Percentiles rank a stretch among this genome's conserved stretches.
These are phyloP conservation scores for Polygonum maritimum DNA, from an alignment of 148 eudicot species.

Conservation along the genomic window DNA sequence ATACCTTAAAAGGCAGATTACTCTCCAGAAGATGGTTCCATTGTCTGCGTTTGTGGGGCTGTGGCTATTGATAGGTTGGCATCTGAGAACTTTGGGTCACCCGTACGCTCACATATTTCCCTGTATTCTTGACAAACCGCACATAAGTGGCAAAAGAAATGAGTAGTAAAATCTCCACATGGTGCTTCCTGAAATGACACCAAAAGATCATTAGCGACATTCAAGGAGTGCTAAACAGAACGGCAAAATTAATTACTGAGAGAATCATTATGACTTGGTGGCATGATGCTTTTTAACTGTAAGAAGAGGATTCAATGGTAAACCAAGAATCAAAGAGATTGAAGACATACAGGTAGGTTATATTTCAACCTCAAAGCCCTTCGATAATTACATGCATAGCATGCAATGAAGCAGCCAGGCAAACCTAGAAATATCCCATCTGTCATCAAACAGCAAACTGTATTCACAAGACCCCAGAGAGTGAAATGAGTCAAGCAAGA, in stretches of 20 bases:
- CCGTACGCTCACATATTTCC: slow-evolving; percentile 69
- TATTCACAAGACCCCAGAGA: slow-evolving; percentile 61
- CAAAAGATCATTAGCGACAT: not conserved
- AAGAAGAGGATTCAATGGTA: not conserved
- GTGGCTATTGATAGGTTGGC: slow-evolving; percentile 31
- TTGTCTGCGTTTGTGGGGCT: slow-evolving; percentile 65
- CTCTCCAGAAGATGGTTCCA: slow-evolving; percentile 38
- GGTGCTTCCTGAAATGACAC: slow-evolving; percentile 67
- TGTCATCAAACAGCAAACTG: slow-evolving; percentile 59
- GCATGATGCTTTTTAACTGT: not conserved
- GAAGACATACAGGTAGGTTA: slow-evolving; percentile 53
- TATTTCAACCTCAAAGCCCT: slow-evolving; percentile 48
- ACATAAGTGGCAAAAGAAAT: slow-evolving; percentile 78
- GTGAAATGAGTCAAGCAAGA: slow-evolving; percentile 64
- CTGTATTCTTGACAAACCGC: slow-evolving; percentile 95
- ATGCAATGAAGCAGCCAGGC: slow-evolving; percentile 75
- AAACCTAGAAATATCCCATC: slow-evolving; percentile 60
- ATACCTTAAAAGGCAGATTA: slow-evolving; percentile 7
- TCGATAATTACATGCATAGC: slow-evolving; percentile 68
- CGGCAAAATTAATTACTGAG: not conserved
- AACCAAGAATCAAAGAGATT: not conserved
- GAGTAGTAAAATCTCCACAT: slow-evolving; percentile 82
- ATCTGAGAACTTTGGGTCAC: slow-evolving; percentile 31
- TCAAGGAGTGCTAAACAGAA: not conserved
- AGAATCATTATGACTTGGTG: not conserved